Evolutionary conservation across 177 flowering plant species (phyloP).

Genomic region (Vitis hybrid): DNA sequence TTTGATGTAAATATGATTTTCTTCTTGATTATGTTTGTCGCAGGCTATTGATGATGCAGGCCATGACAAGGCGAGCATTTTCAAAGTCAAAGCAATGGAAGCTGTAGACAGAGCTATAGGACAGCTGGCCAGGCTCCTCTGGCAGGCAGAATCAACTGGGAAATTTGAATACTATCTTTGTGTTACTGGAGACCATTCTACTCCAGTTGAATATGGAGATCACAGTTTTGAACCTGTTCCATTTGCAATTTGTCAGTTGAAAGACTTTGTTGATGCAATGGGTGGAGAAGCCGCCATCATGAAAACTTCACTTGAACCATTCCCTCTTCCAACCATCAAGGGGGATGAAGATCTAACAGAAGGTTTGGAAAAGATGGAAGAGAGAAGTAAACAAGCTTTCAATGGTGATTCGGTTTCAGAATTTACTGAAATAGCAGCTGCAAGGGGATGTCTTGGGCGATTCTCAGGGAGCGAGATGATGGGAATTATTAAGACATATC

Average conservation of each 20-base stretch:
- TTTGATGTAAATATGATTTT: background rate
- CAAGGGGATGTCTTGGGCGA: constrained; percentile 90
- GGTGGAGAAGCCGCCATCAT: constrained; percentile 60
- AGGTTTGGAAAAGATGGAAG: constrained; percentile 15
- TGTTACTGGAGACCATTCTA: constrained; percentile 95
- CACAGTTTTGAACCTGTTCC: constrained; percentile 98
- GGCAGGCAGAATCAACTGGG: constrained; percentile 73
- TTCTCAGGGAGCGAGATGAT: constrained; percentile 96
- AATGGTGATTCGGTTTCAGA: constrained; percentile 72
- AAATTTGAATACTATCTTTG: constrained; percentile 67
- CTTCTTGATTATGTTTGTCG: constrained; percentile 6
- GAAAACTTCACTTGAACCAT: constrained; percentile 66
- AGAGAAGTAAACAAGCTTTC: constrained; percentile 28
- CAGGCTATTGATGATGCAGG: constrained; percentile 99
- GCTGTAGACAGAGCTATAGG: constrained; percentile 82
- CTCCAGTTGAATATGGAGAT: constrained; percentile 97
- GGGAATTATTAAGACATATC: constrained; percentile 74
- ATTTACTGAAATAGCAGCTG: constrained; percentile 80
- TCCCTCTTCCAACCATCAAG: constrained; percentile 70
- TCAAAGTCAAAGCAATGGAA: constrained; percentile 85
- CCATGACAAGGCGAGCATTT: constrained; percentile 84
- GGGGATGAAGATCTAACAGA: constrained; percentile 52
- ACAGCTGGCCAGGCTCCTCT: constrained; percentile 83
- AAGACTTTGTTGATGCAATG: constrained; percentile 67
- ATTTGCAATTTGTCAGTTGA: constrained; percentile 67